Percentiles rank a stretch among this genome's conserved stretches.
These are phyloP conservation scores for Fusarium euwallaceae DNA, from an alignment of 2,329 filamentous ascomycete species.

Conservation along the genomic window DNA sequence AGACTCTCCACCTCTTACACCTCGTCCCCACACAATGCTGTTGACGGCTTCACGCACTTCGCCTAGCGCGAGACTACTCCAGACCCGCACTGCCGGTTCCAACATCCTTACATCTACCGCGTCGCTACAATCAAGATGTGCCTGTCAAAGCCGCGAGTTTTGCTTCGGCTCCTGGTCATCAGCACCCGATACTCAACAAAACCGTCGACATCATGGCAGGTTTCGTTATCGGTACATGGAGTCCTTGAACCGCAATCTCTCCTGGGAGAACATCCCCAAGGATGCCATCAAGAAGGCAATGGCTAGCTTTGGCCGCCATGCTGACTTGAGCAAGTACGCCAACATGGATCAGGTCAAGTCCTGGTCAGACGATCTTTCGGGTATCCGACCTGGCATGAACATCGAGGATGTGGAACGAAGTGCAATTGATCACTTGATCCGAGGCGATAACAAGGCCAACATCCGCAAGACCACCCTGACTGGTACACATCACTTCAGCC, in stretches of 20 bases:
- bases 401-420: constrained; percentile 61
- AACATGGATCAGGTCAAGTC: constrained; percentile 53
- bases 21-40: constrained; percentile 40
- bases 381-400: constrained; percentile 56
- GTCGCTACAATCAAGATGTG: constrained; percentile 33
- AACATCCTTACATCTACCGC: constrained; percentile 27
- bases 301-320: constrained; percentile 52
- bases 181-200: constrained; percentile 58
- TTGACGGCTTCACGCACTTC: constrained; percentile 46
- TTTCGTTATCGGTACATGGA: constrained; percentile 62
- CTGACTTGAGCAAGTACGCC: constrained; percentile 53
- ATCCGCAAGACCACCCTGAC: constrained; percentile 50
- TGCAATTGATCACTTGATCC: constrained; percentile 60
- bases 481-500: constrained; percentile 51
- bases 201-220: constrained; percentile 58
- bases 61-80: constrained; percentile 47
- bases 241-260: constrained; percentile 57
- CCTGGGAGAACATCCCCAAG: constrained; percentile 61
- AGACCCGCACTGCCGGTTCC: constrained; percentile 26
- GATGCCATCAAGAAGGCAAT: constrained; percentile 57
- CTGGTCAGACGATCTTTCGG: constrained; percentile 54
- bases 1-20: constrained; percentile 11
- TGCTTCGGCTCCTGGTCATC: constrained; percentile 64
- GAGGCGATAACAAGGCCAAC: constrained; percentile 48
- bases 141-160: constrained; percentile 56